Conservation (phyloP, 495 filamentous ascomycete genomes). For the Penicillium coprophilum region DNA sequence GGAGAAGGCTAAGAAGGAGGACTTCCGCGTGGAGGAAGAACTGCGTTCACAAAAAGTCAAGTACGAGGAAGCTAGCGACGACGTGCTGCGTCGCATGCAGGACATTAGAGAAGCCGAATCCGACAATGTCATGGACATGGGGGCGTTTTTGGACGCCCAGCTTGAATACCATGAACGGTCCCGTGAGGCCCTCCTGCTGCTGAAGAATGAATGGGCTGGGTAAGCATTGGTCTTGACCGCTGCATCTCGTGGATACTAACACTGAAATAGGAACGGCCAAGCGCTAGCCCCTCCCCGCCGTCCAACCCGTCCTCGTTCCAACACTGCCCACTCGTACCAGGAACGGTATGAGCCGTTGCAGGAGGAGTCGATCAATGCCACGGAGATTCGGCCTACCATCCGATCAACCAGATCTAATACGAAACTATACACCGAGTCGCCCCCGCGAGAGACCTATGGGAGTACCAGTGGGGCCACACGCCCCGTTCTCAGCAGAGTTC, state of each 20-base stretch:
- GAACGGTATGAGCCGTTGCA: conserved; percentile 59
- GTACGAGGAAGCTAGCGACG: conserved; percentile 93
- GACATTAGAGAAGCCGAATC: conserved; percentile 91
- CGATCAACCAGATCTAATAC: conserved; percentile 49
- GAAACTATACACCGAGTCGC: conserved; percentile 26
- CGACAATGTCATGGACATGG: conserved; percentile 79
- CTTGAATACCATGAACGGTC: conserved; percentile 89
- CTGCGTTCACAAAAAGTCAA: conserved; percentile 88
- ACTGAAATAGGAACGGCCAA: conserved; percentile 25
- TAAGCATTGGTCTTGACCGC: conserved; percentile 33
- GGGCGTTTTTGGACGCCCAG: conserved; percentile 83
- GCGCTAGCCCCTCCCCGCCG: conserved; percentile 36
- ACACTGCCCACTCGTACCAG: conserved; percentile 60
- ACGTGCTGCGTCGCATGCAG: conserved; percentile 90
- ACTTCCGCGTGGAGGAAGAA: conserved; percentile 92
- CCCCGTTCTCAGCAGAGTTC: conserved; percentile 46
- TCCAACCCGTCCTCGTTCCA: conserved; percentile 56
- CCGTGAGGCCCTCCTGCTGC: conserved; percentile 67
- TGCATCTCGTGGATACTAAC: conserved; percentile 19
- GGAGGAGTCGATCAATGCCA: conserved; percentile 49
- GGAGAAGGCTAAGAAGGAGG: conserved; percentile 90
- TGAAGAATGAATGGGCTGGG: conserved; percentile 70
- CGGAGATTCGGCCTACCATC: conserved; percentile 59
- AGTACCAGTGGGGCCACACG: conserved; percentile 34
- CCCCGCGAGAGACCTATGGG: conserved; percentile 36